Base-by-base conservation (phyloP, 2,329 filamentous ascomycete species). In the Epichloe festucae region DNA sequence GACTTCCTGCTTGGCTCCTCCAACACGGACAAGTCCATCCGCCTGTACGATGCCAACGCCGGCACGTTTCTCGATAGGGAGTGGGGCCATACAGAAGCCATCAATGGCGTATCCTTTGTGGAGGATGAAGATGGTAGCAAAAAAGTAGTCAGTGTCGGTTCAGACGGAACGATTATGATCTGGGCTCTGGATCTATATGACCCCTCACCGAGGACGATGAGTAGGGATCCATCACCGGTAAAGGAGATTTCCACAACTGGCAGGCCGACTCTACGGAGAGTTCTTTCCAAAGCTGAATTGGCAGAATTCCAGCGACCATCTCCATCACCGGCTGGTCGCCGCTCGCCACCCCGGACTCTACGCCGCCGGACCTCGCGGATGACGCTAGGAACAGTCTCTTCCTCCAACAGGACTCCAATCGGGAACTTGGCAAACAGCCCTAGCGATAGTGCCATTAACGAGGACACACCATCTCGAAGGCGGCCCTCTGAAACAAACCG, bases 31-130 rank as follows among this genome's bases (percentile, higher is more conserved):
- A 98, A 97, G 65, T 97, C 93, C 0, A 84, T 98, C 52, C 78
- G 93, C 38, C 72, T 98, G 15, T 98, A 98, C 61, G 87, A 95
- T 58, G 74, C 81, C 34, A 82, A 85, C 55, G 82, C 80, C 42
- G 90, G 91, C 8, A 70, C 73, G 2, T 84, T 98, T 52, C 70
- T 97, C 31, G 86, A 89, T 48, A 82, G 89, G 41, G 93, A 97
- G 68, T 96, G 89, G 80, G 93, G 93, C 1, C 93, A 98, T 59
- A 95, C 90, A 0, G 90, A 96, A 63, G 86, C 90, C 8, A 89
- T 98, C 56, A 95, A 87, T 49, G 90, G 90, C 54, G 81, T 94
- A 17, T 78, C 85, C 4, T 70, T 96, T 17, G 65, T 91, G 11
- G 79, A 85, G 51, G 73, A 74, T 7, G 73, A 75, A 0, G 76